Percentiles rank a stretch among this genome's conserved stretches.
Conservation (phyloP, 2,329 filamentous ascomycete genomes). For the Venturia effusa region DNA sequence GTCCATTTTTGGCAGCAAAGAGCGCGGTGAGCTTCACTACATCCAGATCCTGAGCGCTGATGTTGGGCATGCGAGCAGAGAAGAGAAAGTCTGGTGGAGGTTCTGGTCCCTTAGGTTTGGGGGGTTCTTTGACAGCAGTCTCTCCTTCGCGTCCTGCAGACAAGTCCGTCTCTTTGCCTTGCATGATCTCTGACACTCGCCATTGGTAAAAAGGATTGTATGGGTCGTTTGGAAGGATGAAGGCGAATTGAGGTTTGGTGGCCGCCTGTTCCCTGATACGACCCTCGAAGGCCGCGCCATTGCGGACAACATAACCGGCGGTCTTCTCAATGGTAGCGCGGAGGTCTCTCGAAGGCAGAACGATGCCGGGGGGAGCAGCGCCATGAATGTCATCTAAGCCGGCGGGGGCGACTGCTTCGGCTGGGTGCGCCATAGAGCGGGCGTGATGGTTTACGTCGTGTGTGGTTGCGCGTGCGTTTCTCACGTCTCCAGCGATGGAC, state of each 20-base stretch:
- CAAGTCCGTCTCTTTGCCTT: constrained; percentile 69
- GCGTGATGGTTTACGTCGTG: not conserved
- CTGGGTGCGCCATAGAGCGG: not conserved
- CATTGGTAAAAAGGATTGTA: constrained; percentile 86
- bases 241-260: constrained; percentile 82
- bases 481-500: not conserved
- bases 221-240: constrained; percentile 67
- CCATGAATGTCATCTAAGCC: constrained; percentile 39
- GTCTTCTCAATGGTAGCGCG: constrained; percentile 85
- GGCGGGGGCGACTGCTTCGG: not conserved
- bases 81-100: constrained; percentile 84
- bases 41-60: constrained; percentile 84
- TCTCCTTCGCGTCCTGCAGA: constrained; percentile 65
- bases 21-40: constrained; percentile 67
- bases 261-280: constrained; percentile 77
- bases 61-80: constrained; percentile 92
- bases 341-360: constrained; percentile 78
- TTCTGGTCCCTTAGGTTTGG: constrained; percentile 70
- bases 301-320: constrained; percentile 74
- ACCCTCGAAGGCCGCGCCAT: constrained; percentile 60
- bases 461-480: not conserved
- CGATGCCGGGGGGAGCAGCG: constrained; percentile 72
- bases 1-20: constrained; percentile 86
- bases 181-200: constrained; percentile 76
- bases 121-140: constrained; percentile 38